Percentiles rank a stretch among this genome's conserved stretches.
Evolutionary conservation across 225 moss, liverwort and hornwort species (phyloP).

Genomic region (Polytrichum commune): DNA sequence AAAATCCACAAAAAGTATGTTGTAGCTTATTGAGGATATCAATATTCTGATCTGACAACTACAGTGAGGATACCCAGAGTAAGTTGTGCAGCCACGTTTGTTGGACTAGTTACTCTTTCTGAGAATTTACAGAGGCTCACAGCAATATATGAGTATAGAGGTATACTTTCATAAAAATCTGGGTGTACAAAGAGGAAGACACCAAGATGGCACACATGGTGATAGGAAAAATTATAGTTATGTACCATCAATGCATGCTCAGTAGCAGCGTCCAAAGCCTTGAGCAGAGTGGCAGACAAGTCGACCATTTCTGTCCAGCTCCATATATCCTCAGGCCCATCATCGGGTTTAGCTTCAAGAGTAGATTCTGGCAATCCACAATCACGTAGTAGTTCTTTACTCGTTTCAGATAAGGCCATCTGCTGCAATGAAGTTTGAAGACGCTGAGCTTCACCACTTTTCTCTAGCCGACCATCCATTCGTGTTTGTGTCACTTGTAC

Average conservation of each 20-base stretch:
- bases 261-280: conserved; percentile 92
- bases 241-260: conserved; percentile 92
- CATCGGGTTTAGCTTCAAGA: conserved; percentile 63
- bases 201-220: no score
- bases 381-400: conserved; percentile 67
- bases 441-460: conserved; percentile 93
- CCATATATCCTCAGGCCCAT: conserved; percentile 69
- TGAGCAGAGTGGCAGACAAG: conserved; percentile 77
- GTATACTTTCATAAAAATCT: no score
- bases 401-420: conserved; percentile 58
- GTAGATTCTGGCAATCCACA: conserved; percentile 73
- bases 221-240: not conserved
- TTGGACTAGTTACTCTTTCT: no score
- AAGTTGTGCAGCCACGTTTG: no score
- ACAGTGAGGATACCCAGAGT: no score
- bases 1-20: no score
- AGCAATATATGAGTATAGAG: no score
- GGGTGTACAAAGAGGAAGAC: no score
- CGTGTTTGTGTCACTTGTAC: conserved; percentile 95
- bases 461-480: conserved; percentile 75
- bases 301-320: conserved; percentile 80
- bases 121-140: no score
- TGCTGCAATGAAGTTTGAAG: conserved; percentile 78
- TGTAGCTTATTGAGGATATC: no score
- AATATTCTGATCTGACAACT: no score